Evolutionary conservation across 2,329 filamentous ascomycete genomes (phyloP).

Genomic region (Paecilomyces formosus): DNA sequence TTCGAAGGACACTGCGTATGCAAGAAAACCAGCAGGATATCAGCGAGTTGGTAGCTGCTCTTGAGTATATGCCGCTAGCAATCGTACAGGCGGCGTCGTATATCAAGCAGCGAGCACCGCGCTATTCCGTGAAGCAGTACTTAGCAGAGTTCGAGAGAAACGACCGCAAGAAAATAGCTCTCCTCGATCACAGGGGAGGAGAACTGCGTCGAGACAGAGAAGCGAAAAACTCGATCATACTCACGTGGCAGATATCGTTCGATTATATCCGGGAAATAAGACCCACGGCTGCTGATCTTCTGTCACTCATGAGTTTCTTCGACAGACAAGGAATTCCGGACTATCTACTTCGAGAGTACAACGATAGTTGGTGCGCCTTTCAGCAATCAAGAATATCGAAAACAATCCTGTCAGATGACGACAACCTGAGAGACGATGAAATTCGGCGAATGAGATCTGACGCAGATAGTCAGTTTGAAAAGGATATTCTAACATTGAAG

Average conservation of each 20-base stretch:
- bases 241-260: conserved; percentile 28
- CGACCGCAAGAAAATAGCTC: conserved; percentile 17
- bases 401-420: neutral
- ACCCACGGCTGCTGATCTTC: conserved; percentile 15
- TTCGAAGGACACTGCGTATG: conserved; percentile 16
- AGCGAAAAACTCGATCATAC: conserved; percentile 16
- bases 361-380: neutral
- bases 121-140: neutral
- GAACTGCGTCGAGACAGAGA: conserved; percentile 13
- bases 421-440: conserved; percentile 4
- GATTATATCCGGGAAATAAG: conserved; percentile 16
- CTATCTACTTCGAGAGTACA: conserved; percentile 5
- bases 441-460: too few species aligned
- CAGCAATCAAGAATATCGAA: neutral
- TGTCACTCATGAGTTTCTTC: conserved; percentile 22
- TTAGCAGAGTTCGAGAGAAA: conserved; percentile 24
- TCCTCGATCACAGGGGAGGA: conserved; percentile 21
- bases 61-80: conserved; percentile 23
- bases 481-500: conserved; percentile 12
- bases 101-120: conserved; percentile 6
- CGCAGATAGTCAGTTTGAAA: too few species aligned
- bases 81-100: conserved; percentile 23
- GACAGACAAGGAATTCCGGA: conserved; percentile 20
- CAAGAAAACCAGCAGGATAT: neutral
- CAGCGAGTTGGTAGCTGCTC: conserved; percentile 8